Evolutionary conservation across 75 land plant species (phyloP).

Genomic region (Cunninghamia lanceolata): DNA sequence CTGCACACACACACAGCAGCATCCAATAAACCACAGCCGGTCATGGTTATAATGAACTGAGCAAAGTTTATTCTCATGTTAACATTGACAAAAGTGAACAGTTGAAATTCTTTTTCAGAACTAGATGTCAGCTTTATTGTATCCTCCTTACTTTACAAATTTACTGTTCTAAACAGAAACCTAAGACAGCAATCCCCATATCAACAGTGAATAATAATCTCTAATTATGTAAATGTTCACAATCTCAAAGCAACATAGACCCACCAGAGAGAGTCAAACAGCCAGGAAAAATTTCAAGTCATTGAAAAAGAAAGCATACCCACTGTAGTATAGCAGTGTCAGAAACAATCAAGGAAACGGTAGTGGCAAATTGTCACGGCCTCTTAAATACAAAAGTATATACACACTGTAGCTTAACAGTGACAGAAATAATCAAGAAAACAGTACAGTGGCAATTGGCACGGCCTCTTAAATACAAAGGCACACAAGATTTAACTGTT

Average conservation of each 20-base stretch:
- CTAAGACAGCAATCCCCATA: too few species aligned
- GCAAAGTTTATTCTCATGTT: not conserved
- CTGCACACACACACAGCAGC: conserved; percentile 21
- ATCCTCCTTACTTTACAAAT: too few species aligned
- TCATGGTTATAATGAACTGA: not conserved
- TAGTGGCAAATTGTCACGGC: not conserved
- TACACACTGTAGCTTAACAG: not conserved
- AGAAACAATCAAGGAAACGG: not conserved
- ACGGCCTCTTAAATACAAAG: not conserved
- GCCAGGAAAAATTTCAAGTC: too few species aligned
- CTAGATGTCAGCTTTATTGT: not conserved
- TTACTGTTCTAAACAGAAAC: too few species aligned
- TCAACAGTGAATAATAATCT: too few species aligned
- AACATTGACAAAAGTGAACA: too few species aligned
- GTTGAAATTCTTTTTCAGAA: not conserved
- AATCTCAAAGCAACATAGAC: too few species aligned
- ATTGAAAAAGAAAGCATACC: too few species aligned
- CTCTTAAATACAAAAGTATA: not conserved
- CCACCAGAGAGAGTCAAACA: too few species aligned
- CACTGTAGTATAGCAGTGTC: too few species aligned
- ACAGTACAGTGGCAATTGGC: not conserved
- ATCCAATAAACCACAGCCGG: not conserved
- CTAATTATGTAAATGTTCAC: too few species aligned
- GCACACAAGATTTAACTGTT: not conserved
- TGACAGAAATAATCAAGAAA: not conserved